Evolutionary conservation across 208 protist species (phyloP).

Genomic region (Herpetomonas tarakana): DNA sequence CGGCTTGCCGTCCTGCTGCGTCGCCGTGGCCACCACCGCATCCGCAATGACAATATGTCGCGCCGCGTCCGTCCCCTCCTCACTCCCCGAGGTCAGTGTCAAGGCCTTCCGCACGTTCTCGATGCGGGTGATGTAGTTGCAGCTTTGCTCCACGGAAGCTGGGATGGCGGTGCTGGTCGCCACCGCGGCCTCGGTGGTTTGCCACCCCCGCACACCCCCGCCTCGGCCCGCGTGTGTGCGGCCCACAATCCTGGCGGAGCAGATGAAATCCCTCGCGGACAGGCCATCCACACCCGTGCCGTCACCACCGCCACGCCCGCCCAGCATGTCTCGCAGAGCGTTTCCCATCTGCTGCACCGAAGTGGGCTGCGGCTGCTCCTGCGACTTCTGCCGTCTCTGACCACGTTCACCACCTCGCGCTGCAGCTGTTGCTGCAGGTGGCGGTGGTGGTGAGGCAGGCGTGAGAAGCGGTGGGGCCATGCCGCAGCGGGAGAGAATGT

Average conservation of each 20-base stretch:
- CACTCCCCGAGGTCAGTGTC: background rate
- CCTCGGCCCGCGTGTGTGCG: background rate
- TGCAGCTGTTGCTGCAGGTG: no score
- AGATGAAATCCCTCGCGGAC: background rate
- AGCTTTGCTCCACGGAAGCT: constrained; percentile 24
- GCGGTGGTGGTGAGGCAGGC: no score
- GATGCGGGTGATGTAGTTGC: constrained; percentile 49
- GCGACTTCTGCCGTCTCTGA: no score
- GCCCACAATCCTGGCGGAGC: background rate
- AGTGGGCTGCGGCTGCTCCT: no score
- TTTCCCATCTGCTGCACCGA: background rate
- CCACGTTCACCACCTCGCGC: no score
- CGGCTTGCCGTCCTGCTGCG: constrained; percentile 9
- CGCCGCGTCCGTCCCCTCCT: background rate
- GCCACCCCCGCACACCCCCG: background rate
- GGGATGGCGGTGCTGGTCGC: constrained; percentile 7
- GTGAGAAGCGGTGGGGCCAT: constrained; percentile 18
- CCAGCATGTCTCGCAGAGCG: background rate
- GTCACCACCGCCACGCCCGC: no score
- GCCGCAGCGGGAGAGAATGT: constrained; percentile 23
- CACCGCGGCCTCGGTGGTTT: background rate
- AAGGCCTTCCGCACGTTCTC: constrained; percentile 14
- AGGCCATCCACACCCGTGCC: background rate
- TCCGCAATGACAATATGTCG: constrained; percentile 37
- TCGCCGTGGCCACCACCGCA: constrained; percentile 49